Evolutionary conservation across 2,329 filamentous ascomycete species (phyloP).

Genomic region (Aspergillus sojae): DNA sequence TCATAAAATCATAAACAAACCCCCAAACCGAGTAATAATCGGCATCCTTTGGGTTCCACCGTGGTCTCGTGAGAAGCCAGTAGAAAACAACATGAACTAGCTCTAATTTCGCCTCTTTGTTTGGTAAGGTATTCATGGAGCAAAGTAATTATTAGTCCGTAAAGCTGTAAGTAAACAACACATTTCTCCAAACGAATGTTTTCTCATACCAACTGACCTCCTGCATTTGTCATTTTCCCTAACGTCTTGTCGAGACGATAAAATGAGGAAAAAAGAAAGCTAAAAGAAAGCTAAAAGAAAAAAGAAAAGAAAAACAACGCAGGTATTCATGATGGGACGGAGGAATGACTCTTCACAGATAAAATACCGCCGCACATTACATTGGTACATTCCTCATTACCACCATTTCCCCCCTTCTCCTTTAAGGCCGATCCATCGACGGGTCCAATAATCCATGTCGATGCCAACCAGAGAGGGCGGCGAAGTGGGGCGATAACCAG

Average conservation of each 20-base stretch:
- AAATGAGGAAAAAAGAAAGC: not conserved
- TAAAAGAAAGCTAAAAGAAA: not conserved
- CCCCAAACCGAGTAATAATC: slow-evolving; percentile 16
- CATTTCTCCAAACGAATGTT: not conserved
- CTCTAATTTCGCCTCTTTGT: slow-evolving; percentile 1
- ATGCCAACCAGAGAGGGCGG: slow-evolving; percentile 14
- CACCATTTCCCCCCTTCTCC: slow-evolving; percentile 7
- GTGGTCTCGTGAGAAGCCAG: slow-evolving; percentile 19
- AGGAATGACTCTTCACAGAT: not conserved
- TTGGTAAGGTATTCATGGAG: not conserved
- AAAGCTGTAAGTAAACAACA: not conserved
- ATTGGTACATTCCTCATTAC: slow-evolving; percentile 2
- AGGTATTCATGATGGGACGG: not conserved
- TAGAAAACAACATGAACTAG: not conserved
- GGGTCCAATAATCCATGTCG: slow-evolving; percentile 10
- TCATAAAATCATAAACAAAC: slow-evolving; percentile 14
- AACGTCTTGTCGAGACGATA: not conserved
- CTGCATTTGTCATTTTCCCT: not conserved
- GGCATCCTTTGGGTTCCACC: slow-evolving; percentile 17
- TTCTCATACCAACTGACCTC: not conserved
- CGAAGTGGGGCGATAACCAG: slow-evolving; percentile 26
- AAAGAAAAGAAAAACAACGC: not conserved
- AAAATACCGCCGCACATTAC: slow-evolving; percentile 4
- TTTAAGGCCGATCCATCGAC: slow-evolving; percentile 3
- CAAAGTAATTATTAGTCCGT: not conserved